Evolutionary conservation across 2,329 filamentous ascomycete species (phyloP).

Genomic region (Cladophialophora exuberans): DNA sequence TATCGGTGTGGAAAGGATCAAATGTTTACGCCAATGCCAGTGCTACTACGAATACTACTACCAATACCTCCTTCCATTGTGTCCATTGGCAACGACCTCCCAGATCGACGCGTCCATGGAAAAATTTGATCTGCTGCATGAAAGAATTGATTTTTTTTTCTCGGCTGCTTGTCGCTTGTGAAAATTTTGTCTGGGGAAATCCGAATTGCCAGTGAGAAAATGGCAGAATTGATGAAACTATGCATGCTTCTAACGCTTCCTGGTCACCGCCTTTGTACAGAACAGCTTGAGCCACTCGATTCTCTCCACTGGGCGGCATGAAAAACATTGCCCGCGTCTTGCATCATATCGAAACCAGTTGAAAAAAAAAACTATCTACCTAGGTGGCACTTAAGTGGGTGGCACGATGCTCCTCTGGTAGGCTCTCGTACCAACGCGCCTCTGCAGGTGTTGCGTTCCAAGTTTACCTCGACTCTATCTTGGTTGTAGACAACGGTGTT

Average conservation of each 20-base stretch:
- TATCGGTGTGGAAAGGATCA: too few relatives aligned
- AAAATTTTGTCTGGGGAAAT: slow-evolving; percentile 24
- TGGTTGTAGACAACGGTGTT: too few relatives aligned
- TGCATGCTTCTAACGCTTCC: slow-evolving; percentile 17
- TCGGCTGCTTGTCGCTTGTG: neutral
- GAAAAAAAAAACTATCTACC: too few relatives aligned
- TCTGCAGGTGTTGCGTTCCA: too few relatives aligned
- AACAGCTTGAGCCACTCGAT: neutral
- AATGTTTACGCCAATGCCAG: too few relatives aligned
- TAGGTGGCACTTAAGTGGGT: too few relatives aligned
- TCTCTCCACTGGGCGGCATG: neutral
- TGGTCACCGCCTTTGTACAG: slow-evolving; percentile 11
- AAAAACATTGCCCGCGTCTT: neutral
- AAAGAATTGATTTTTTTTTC: slow-evolving; percentile 12
- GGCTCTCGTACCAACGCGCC: too few relatives aligned
- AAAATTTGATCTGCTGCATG: slow-evolving; percentile 11
- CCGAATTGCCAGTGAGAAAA: slow-evolving; percentile 13
- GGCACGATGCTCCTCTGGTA: too few relatives aligned
- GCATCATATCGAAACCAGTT: neutral
- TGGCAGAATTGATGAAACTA: neutral
- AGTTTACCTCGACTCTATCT: too few relatives aligned
- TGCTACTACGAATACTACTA: too few relatives aligned
- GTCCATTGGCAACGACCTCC: too few relatives aligned
- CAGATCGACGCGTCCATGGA: slow-evolving; percentile 3
- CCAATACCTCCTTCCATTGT: too few relatives aligned